Evolutionary conservation across 768 basidiomycete genomes (phyloP).

Genomic region (Antrodiella citrinella): DNA sequence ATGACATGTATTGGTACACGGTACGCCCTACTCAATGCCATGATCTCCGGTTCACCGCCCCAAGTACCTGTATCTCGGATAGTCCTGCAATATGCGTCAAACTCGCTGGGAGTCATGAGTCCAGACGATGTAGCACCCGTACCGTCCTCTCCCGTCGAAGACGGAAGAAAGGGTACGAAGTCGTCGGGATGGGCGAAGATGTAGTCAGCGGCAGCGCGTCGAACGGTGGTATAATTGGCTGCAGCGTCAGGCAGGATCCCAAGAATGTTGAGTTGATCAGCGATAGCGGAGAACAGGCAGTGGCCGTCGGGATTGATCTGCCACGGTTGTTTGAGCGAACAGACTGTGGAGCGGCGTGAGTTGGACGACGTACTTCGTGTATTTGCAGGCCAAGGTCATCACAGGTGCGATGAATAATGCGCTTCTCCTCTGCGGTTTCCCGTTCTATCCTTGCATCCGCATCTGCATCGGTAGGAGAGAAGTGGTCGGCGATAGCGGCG

Average conservation of each 20-base stretch:
- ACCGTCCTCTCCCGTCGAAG: slow-evolving; percentile 61
- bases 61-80: slow-evolving; percentile 84
- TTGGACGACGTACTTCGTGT: slow-evolving; percentile 42
- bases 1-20: slow-evolving; percentile 86
- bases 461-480: slow-evolving; percentile 46
- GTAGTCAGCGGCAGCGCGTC: slow-evolving; percentile 69
- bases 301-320: slow-evolving; percentile 95
- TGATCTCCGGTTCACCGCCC: slow-evolving; percentile 97
- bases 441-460: slow-evolving; percentile 50
- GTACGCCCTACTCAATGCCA: slow-evolving; percentile 77
- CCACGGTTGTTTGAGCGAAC: background rate
- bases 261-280: slow-evolving; percentile 81
- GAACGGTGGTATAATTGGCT: slow-evolving; percentile 53
- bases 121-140: slow-evolving; percentile 54
- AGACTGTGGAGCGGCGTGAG: background rate
- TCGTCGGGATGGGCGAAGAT: slow-evolving; percentile 79
- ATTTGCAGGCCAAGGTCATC: slow-evolving; percentile 58
- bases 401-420: slow-evolving; percentile 54
- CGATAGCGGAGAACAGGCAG: slow-evolving; percentile 90
- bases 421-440: slow-evolving; percentile 63
- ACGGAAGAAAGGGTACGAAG: slow-evolving; percentile 89
- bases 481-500: slow-evolving; percentile 48
- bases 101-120: slow-evolving; percentile 60
- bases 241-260: slow-evolving; percentile 50
- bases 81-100: slow-evolving; percentile 64